Conservation (phyloP, 78 protist genomes). For the Planoprotostelium fungivorum region DNA sequence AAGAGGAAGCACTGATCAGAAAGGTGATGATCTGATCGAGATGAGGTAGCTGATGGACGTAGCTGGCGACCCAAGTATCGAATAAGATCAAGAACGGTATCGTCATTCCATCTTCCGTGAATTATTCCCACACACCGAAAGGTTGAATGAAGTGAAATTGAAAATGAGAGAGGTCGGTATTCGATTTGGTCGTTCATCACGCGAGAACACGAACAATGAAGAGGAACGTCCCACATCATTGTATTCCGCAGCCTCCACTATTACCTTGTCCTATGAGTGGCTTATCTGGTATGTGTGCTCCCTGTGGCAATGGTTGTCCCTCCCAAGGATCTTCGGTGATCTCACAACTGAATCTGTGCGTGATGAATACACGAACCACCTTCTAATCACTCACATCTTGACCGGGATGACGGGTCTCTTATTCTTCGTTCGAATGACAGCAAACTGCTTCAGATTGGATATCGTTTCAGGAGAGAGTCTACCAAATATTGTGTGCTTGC, state of each 20-base stretch:
- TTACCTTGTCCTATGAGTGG: neutral
- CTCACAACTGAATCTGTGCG: neutral
- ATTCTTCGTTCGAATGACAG: neutral
- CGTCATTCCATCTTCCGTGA: too few relatives aligned
- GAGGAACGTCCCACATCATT: too few relatives aligned
- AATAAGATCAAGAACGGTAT: too few relatives aligned
- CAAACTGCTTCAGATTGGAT: neutral
- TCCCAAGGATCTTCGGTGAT: neutral
- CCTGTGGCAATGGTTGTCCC: neutral
- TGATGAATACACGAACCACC: neutral
- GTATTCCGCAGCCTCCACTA: neutral
- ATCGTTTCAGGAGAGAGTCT: neutral
- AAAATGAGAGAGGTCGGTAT: too few relatives aligned
- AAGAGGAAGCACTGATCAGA: neutral
- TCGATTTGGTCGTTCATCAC: too few relatives aligned
- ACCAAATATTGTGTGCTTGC: slow-evolving; percentile 2
- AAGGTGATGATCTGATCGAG: too few relatives aligned
- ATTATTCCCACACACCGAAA: too few relatives aligned
- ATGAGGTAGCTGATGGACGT: too few relatives aligned
- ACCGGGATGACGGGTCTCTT: neutral
- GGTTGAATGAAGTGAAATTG: too few relatives aligned
- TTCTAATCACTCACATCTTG: neutral
- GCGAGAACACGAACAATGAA: too few relatives aligned
- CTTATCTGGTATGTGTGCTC: neutral
- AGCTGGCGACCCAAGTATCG: too few relatives aligned